Conservation (phyloP, 148 eudicot genomes). For the Fagopyrum homotropicum region DNA sequence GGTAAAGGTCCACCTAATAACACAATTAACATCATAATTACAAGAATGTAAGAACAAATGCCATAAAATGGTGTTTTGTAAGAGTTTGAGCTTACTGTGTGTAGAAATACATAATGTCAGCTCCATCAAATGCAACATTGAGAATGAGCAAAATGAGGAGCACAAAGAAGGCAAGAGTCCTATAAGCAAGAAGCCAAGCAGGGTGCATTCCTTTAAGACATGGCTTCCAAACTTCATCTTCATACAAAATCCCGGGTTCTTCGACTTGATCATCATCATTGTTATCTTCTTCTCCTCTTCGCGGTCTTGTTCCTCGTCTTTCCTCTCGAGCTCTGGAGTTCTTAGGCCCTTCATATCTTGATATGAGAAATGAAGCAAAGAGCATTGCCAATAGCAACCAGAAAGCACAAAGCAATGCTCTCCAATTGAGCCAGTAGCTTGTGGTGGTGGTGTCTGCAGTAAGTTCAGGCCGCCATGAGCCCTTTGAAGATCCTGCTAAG, state of each 20-base stretch:
- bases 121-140: slow-evolving; percentile 46
- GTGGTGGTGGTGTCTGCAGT: slow-evolving; percentile 41
- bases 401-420: slow-evolving; percentile 47
- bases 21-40: background rate
- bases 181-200: slow-evolving; percentile 61
- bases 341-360: slow-evolving; percentile 47
- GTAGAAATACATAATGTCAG: slow-evolving; percentile 49
- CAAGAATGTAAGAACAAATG: background rate
- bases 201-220: slow-evolving; percentile 63
- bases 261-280: background rate
- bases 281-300: slow-evolving; percentile 6
- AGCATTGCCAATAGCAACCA: slow-evolving; percentile 45
- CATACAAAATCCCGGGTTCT: slow-evolving; percentile 38
- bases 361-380: slow-evolving; percentile 44
- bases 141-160: slow-evolving; percentile 41
- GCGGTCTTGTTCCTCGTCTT: background rate
- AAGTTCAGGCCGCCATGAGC: slow-evolving; percentile 55
- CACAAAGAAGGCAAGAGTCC: slow-evolving; percentile 51
- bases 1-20: slow-evolving; percentile 83
- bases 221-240: slow-evolving; percentile 76
- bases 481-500: slow-evolving; percentile 42
- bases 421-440: slow-evolving; percentile 90
- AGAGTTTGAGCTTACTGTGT: slow-evolving; percentile 51
- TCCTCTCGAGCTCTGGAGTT: background rate
- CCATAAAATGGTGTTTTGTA: background rate